Conservation (phyloP, 2,329 filamentous ascomycete species). For the Tolypocladium ovalisporum region DNA sequence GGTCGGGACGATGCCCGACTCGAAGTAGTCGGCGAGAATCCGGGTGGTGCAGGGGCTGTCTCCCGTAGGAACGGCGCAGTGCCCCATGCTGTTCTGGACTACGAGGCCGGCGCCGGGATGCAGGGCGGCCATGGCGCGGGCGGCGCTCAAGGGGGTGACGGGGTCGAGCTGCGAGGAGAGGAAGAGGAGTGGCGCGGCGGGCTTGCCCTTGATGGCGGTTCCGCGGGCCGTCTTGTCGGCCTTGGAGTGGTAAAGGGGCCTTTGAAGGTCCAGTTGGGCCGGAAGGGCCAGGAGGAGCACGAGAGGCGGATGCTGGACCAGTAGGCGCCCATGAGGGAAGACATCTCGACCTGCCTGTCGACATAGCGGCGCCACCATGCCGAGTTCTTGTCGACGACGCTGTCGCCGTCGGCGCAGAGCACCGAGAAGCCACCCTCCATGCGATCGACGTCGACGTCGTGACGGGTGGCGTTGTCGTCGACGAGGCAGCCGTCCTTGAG, state of each 20-base stretch:
- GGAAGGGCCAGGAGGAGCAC: constrained; percentile 27
- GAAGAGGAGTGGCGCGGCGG: constrained; percentile 31
- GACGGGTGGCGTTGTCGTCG: constrained; percentile 11
- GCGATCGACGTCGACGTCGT: not conserved
- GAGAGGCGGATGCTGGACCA: constrained; percentile 25
- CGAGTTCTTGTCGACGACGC: constrained; percentile 9
- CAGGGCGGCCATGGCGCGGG: constrained; percentile 14
- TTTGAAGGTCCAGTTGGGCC: constrained; percentile 28
- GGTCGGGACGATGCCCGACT: constrained; percentile 15
- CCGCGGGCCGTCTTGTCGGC: constrained; percentile 8
- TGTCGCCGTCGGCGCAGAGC: constrained; percentile 24
- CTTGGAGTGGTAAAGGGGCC: constrained; percentile 20
- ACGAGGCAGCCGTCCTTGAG: constrained; percentile 11
- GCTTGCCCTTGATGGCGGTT: constrained; percentile 14
- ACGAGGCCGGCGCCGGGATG: constrained; percentile 18
- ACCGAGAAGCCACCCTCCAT: constrained; percentile 8
- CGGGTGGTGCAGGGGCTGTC: constrained; percentile 10
- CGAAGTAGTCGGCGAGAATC: constrained; percentile 16
- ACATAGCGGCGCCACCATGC: constrained; percentile 20
- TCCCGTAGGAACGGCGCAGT: constrained; percentile 8
- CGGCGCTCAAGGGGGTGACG: constrained; percentile 30
- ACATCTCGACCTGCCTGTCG: constrained; percentile 12
- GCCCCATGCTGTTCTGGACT: constrained; percentile 18
- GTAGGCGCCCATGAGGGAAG: constrained; percentile 17
- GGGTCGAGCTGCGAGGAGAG: constrained; percentile 31